A percentile compares a stretch with the other conserved stretches of the same genome.
phyloP scores from a whole-genome alignment of 768 basidiomycete species.

The Rhizopogon sp. region DNA sequence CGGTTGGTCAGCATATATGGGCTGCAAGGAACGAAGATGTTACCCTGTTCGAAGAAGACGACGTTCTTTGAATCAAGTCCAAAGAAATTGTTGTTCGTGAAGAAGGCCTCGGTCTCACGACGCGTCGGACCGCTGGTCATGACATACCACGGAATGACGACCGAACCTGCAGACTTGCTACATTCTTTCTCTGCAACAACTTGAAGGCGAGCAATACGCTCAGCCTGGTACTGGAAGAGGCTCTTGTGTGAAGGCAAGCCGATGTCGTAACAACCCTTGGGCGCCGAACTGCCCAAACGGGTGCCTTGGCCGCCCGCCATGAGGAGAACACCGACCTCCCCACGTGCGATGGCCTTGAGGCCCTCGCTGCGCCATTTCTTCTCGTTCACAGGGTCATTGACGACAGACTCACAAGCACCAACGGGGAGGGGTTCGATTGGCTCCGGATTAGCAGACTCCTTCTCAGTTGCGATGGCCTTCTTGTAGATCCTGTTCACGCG shows the following conservation, averaged over 20 bases:
- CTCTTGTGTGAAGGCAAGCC: conserved; percentile 89
- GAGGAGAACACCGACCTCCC: conserved; percentile 90
- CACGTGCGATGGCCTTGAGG: conserved; percentile 71
- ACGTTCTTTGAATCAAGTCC: conserved; percentile 78
- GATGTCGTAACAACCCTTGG: conserved; percentile 98
- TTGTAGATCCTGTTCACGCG: conserved; percentile 88
- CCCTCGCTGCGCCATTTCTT: conserved; percentile 75
- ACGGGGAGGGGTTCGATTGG: conserved; percentile 80
- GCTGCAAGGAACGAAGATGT: conserved; percentile 11
- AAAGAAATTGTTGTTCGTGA: conserved; percentile 71
- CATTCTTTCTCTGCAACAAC: conserved; percentile 58
- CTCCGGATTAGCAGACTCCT: conserved; percentile 43
- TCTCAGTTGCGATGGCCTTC: conserved; percentile 68
- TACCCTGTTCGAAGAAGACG: conserved; percentile 96
- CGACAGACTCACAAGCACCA: conserved; percentile 61
- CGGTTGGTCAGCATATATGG: conserved; percentile 1
- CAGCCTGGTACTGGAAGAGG: conserved; percentile 97
- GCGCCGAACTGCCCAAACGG: conserved; percentile 83
- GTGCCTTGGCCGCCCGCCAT: conserved; percentile 99
- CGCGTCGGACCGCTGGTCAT: conserved; percentile 99
- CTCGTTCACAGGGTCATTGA: conserved; percentile 49
- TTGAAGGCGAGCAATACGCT: conserved; percentile 85
- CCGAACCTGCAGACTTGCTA: conserved; percentile 50
- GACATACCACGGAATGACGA: conserved; percentile 92
- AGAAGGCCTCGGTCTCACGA: conserved; percentile 80